Evolutionary conservation across 2,329 filamentous ascomycete genomes (phyloP).

Genomic region (Dryadomyces sulphureus): DNA sequence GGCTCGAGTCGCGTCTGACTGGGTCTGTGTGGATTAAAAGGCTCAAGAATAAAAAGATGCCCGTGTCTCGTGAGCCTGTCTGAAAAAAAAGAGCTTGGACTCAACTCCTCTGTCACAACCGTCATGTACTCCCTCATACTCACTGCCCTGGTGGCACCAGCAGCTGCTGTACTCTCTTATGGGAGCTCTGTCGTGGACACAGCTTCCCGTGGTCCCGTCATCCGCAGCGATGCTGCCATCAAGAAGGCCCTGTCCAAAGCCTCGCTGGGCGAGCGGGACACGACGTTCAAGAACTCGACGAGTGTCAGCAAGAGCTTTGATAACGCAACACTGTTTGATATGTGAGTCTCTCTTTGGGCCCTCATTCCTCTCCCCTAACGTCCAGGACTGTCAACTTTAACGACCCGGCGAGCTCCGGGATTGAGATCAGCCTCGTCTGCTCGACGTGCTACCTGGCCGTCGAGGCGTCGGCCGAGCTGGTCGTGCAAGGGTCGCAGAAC

Average conservation of each 20-base stretch:
- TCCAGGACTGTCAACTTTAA: background rate
- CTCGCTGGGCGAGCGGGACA: background rate
- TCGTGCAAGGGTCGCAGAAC: slow-evolving; percentile 2
- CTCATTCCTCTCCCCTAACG: background rate
- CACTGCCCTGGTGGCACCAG: too few relatives aligned
- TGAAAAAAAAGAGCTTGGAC: too few relatives aligned
- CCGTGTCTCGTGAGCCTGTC: too few relatives aligned
- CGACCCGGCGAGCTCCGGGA: background rate
- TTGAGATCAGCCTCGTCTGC: slow-evolving; percentile 1
- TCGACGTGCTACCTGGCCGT: slow-evolving; percentile 7
- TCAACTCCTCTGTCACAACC: too few relatives aligned
- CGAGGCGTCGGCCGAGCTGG: slow-evolving; percentile 2
- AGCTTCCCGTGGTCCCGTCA: background rate
- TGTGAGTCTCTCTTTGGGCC: slow-evolving; percentile 1
- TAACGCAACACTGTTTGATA: slow-evolving; percentile 2
- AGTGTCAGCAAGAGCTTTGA: slow-evolving; percentile 8
- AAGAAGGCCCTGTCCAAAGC: slow-evolving; percentile 12
- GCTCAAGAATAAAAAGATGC: too few relatives aligned
- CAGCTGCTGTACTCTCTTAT: too few relatives aligned
- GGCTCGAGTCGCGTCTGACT: too few relatives aligned
- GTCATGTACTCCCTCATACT: too few relatives aligned
- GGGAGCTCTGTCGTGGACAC: too few relatives aligned
- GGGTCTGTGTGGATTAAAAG: too few relatives aligned
- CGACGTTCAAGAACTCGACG: slow-evolving; percentile 2
- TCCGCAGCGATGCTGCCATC: too few relatives aligned